phyloP scores from a whole-genome alignment of 2,329 filamentous ascomycete species.

The Cordyceps cateniannulata region DNA sequence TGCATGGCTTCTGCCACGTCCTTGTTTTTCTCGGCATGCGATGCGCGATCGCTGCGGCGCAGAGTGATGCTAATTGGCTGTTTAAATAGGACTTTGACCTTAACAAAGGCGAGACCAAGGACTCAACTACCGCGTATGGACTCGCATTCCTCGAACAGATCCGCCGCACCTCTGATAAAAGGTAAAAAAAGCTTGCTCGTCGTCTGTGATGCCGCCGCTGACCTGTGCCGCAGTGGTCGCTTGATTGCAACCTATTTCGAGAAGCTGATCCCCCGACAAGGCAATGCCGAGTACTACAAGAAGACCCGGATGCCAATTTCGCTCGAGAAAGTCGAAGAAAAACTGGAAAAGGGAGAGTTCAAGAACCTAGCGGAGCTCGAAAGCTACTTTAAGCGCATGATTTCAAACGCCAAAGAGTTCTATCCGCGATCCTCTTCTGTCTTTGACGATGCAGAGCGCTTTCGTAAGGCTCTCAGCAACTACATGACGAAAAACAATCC shows the following conservation, averaged over 20 bases:
- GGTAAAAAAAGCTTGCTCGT: slow-evolving; percentile 44
- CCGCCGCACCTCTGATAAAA: slow-evolving; percentile 73
- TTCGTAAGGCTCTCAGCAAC: slow-evolving; percentile 80
- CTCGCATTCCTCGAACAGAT: slow-evolving; percentile 69
- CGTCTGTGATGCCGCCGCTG: slow-evolving; percentile 16
- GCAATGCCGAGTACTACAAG: slow-evolving; percentile 70
- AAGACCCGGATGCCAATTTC: slow-evolving; percentile 73
- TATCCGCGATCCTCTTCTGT: slow-evolving; percentile 66
- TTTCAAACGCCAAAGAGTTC: slow-evolving; percentile 79
- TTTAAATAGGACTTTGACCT: slow-evolving; percentile 41
- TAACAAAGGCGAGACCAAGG: slow-evolving; percentile 52
- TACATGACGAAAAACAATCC: slow-evolving; percentile 85
- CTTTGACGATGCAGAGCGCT: slow-evolving; percentile 78
- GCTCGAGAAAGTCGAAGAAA: slow-evolving; percentile 68
- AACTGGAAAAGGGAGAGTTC: slow-evolving; percentile 64
- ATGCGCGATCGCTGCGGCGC: neutral
- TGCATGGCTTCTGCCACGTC: neutral
- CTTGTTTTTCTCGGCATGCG: neutral
- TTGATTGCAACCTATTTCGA: slow-evolving; percentile 71
- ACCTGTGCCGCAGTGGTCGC: slow-evolving; percentile 51
- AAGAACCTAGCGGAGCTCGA: slow-evolving; percentile 67
- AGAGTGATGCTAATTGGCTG: neutral
- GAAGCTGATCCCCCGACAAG: slow-evolving; percentile 56
- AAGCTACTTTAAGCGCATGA: slow-evolving; percentile 81
- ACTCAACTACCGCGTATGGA: slow-evolving; percentile 66